Evolutionary conservation across 1,284 basidiomycete genomes (phyloP), one percentile per base, ranked within the genome.

Genomic region (Anthracocystis panici-leucophaei): DNA sequence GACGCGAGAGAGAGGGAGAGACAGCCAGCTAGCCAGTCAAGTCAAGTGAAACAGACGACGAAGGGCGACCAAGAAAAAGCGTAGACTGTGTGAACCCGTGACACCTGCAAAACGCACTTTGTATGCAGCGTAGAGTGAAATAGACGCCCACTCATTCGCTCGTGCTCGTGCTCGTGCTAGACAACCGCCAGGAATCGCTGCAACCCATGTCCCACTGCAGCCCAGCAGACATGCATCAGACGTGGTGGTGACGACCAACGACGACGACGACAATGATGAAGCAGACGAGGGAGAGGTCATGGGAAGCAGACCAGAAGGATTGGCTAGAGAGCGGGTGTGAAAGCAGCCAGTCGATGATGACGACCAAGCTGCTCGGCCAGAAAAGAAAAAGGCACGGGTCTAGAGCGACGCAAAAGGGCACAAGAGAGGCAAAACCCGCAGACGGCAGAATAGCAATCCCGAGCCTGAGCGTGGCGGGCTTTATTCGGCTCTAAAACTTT

Each of bases 291-390:
- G 21, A 23, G 8, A 38, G 50, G 48, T 7, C 6, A 40, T 20
- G 35, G 12, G 52, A n/a, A 40, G 52, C 40, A n/a, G 53, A 7
- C 27, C 42, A 31, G 18, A 21, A 21, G 52, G 23, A 16, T 23
- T 38, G 35, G 14, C 35, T 16, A 38, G 35, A 16, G 35, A 48
- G 46, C 27, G 27, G 41, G 42, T 21, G 53, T 55, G 53, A 45
- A 55, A 55, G 53, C 29, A 27, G 52, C 52, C 27, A 10, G 18
- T 35, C 53, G 53, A 55, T 44, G 35, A 55, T 35, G 53, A 55
- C 42, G 52, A 54, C 25, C 52, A 27, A 40, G 29, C 27, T 27
- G 53, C 53, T 55, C 33, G 53, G 27, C 41, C n/a, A 55, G 23
- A n/a, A n/a, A n/a, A n/a, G 38, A 20, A n/a, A 35, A 12, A n/a